Evolutionary conservation across 495 filamentous ascomycete genomes (phyloP), one percentile per base, ranked within the genome.

Genomic region (Hyaloscypha bicolor): DNA sequence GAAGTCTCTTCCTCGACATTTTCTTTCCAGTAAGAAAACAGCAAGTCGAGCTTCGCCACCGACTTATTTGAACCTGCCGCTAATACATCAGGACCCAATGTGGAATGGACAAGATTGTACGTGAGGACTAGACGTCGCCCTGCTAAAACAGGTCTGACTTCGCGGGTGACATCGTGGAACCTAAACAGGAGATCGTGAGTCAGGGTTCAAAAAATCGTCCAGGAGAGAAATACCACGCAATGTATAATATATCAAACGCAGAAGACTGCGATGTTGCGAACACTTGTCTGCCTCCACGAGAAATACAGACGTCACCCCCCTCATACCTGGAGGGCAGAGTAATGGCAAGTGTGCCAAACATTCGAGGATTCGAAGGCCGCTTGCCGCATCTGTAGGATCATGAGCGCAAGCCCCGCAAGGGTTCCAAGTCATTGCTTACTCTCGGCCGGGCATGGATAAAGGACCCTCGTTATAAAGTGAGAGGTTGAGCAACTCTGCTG

Each of bases 321-420:
- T 76, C 65, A 69, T 88, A 82, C n/a, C 74, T 64, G 0, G 83
- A 87, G 0, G 86, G 85, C 2, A 88, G 77, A 64, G 73, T 79
- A 39, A 88, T 75, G 48, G 84, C 80, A 16, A 87, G 73, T 1
- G 85, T 87, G 22, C 77, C 85, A 69, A 87, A 87, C 79, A 86
- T 84, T 2, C 82, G 81, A 14, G 80, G 77, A 4, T 3, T 48
- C 4, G 42, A 19, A 4, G 42, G 16, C 16, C 74, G 73, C 62
- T 87, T 86, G 64, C 2, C 4, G 21, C 4, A 29, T 8, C 53
- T 53, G 51, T 8, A 1, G 19, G 19, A 53, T 56, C 19, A 31
- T 56, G 21, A 56, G 29, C 53, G 9, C 9, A 12, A 16, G 3
- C 8, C 19, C 21, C 53, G 19, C n/a, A 31, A 29, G 4, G 1